These are phyloP conservation scores for Neonectria neomacrospora DNA, from an alignment of 2,329 filamentous ascomycete genomes.

Conservation along the genomic window DNA sequence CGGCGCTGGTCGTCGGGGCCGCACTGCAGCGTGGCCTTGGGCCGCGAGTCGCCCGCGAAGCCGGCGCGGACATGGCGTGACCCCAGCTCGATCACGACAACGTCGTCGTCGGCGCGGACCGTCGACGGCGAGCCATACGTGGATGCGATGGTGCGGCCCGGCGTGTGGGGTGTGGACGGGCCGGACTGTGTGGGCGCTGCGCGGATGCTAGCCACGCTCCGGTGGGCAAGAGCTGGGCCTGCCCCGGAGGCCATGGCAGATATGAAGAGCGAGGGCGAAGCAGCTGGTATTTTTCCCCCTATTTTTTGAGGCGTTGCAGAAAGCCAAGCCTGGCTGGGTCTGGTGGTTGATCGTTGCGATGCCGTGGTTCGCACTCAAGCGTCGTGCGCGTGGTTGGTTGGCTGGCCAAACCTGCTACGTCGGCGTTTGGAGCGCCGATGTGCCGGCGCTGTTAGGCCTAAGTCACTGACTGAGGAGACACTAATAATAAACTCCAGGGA, in stretches of 20 bases:
- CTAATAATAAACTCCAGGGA: slow-evolving; percentile 47
- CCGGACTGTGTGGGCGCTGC: slow-evolving; percentile 51
- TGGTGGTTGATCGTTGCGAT: slow-evolving; percentile 26
- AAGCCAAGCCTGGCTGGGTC: slow-evolving; percentile 20
- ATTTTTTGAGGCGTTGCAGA: slow-evolving; percentile 9
- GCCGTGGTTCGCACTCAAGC: slow-evolving; percentile 29
- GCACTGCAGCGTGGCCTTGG: slow-evolving; percentile 77
- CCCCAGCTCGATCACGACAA: slow-evolving; percentile 84
- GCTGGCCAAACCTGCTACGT: slow-evolving; percentile 31
- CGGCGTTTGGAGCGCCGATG: slow-evolving; percentile 44
- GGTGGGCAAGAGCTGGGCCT: slow-evolving; percentile 63
- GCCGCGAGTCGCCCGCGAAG: slow-evolving; percentile 84
- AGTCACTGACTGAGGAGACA: slow-evolving; percentile 43
- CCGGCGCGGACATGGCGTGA: slow-evolving; percentile 82
- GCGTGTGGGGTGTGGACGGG: slow-evolving; percentile 69
- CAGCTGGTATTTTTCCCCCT: neutral
- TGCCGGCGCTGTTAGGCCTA: slow-evolving; percentile 31
- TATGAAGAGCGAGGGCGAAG: neutral
- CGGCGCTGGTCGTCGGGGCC: slow-evolving; percentile 80
- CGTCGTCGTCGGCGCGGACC: slow-evolving; percentile 82
- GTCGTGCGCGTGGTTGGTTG: slow-evolving; percentile 40
- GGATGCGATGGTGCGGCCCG: slow-evolving; percentile 64
- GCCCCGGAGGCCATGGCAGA: slow-evolving; percentile 57
- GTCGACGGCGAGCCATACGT: slow-evolving; percentile 69
- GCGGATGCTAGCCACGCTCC: slow-evolving; percentile 68